These are phyloP conservation scores for Zalaria sp. DNA, from an alignment of 2,329 filamentous ascomycete genomes.

Conservation along the genomic window DNA sequence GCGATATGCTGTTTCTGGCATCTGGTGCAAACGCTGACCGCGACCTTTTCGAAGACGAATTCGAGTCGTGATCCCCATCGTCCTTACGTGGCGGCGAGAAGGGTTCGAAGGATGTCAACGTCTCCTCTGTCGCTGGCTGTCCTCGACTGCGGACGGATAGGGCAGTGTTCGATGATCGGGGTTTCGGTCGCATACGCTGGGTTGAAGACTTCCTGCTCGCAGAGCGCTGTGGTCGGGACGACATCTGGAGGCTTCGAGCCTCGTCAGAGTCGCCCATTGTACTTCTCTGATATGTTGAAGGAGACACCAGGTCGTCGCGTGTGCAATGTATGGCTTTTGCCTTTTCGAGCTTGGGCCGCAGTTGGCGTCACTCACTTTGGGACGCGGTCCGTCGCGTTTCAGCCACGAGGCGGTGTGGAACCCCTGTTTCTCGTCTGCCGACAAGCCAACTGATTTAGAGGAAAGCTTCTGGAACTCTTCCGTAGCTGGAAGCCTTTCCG, in stretches of 20 bases:
- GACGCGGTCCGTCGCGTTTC: not conserved
- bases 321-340: not conserved
- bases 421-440: no score
- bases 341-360: constrained; percentile 1
- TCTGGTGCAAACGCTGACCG: constrained; percentile 8
- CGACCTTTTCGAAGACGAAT: constrained; percentile 6
- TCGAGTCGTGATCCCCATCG: not conserved
- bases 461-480: no score
- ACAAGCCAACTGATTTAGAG: no score
- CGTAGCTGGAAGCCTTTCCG: no score
- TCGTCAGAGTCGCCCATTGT: constrained; percentile 6
- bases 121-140: constrained; percentile 5
- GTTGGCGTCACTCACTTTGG: not conserved
- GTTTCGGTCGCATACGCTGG: constrained; percentile 4
- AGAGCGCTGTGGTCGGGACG: constrained; percentile 3
- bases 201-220: constrained; percentile 5
- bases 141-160: constrained; percentile 2
- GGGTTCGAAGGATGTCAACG: constrained; percentile 8
- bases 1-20: constrained; percentile 1
- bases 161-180: constrained; percentile 6
- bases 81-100: constrained; percentile 6
- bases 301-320: not conserved
- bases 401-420: not conserved
- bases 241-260: not conserved
- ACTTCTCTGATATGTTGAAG: constrained; percentile 1